Base-by-base conservation (phyloP, 305 asterid genomes). In the Fraxinus greggii region DNA sequence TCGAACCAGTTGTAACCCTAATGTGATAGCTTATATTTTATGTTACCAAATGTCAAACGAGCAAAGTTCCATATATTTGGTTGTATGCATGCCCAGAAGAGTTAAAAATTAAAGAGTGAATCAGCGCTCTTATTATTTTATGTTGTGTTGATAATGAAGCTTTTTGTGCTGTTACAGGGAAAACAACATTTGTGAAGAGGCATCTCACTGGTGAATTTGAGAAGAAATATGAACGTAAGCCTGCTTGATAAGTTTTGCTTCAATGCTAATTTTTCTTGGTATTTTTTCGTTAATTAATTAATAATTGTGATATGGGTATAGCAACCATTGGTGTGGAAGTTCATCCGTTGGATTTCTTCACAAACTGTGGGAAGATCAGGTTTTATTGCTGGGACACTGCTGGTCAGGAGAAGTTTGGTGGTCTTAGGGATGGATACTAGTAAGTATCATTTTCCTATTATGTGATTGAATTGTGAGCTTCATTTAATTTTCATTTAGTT, bases 321-420 rank as follows among this genome's bases (percentile, higher is more conserved):
- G 93, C 95, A 31, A 92, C 95, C 23, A 92, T 92, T 81, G 95
- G 95, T 19, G 95, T 92, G 80, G 95, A 92, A 81, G 95, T 92
- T 78, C 95, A 92, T 77, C 95, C 95, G 13, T 82, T 92, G 72
- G 95, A 92, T 85, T 92, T 92, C 86, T 85, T 83, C 81, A 92
- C 95, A 5, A 90, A 90, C 86, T 90, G 92, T 10, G 95, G 95
- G 38, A 90, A 92, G 69, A 87, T 92, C 85, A 81, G 95, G 79
- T 92, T 92, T 82, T 92, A 92, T 35, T 92, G 95, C 87, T 92
- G 93, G 95, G 95, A 92, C 83, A 92, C 95, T n/a, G 95, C 95
- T 86, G 95, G 95, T 8, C 95, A 92, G 80, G 95, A 92, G 86
- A 92, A 89, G 79, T 92, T 92, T 54, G 95, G 95, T 80, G 95